These are phyloP conservation scores for Solanum sitiens DNA, from an alignment of 257 asterid species.

Conservation along the genomic window DNA sequence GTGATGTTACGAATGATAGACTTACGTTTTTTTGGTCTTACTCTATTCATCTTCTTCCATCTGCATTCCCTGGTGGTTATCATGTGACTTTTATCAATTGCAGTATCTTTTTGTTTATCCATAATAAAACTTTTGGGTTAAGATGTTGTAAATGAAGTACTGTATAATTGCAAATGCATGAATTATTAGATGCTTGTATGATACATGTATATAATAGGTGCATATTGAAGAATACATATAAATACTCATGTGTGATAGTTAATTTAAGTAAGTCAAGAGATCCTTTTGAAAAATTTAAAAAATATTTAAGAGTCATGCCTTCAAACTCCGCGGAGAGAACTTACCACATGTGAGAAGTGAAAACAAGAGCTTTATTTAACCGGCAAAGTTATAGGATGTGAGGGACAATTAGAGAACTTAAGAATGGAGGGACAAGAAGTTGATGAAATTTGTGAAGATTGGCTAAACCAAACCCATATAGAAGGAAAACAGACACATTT, in stretches of 20 bases:
- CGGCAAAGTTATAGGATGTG: background rate
- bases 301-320: background rate
- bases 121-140: background rate
- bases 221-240: background rate
- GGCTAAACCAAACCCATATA: background rate
- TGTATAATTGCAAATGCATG: background rate
- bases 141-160: background rate
- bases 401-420: background rate
- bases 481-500: background rate
- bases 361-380: background rate
- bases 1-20: conserved; percentile 16
- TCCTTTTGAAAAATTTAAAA: background rate
- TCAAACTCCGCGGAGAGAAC: background rate
- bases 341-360: background rate
- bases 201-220: background rate
- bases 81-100: background rate
- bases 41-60: background rate
- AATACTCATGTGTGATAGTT: background rate
- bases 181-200: background rate
- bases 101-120: background rate
- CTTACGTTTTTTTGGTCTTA: background rate
- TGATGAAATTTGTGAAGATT: background rate
- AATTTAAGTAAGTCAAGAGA: background rate
- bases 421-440: background rate
- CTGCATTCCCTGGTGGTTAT: background rate